Evolutionary conservation across 768 basidiomycete species (phyloP).

Genomic region (Hydnomerulius pinastri): DNA sequence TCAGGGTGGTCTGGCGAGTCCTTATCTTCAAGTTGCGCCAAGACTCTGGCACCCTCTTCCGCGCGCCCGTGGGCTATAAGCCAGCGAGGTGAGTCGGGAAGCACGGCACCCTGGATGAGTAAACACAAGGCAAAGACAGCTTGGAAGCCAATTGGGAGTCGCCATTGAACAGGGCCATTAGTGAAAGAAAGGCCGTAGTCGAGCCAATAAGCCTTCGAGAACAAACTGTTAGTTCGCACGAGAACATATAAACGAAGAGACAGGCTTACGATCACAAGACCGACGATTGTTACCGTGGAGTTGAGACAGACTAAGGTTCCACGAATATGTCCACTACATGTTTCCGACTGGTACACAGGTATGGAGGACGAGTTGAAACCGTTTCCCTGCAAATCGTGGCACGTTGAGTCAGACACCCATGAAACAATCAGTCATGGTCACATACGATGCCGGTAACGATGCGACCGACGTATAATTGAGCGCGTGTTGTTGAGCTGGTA

Average conservation of each 20-base stretch:
- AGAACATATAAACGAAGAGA: background rate
- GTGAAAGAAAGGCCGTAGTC: slow-evolving; percentile 44
- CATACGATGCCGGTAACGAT: slow-evolving; percentile 40
- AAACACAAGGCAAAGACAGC: slow-evolving; percentile 40
- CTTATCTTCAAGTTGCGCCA: slow-evolving; percentile 38
- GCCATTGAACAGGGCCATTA: slow-evolving; percentile 24
- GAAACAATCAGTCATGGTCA: background rate
- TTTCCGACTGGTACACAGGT: slow-evolving; percentile 43
- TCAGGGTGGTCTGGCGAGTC: slow-evolving; percentile 33
- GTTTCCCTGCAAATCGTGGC: slow-evolving; percentile 35
- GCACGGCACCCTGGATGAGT: slow-evolving; percentile 35
- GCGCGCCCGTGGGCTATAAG: slow-evolving; percentile 39
- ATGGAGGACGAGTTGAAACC: slow-evolving; percentile 45
- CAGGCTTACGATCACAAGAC: slow-evolving; percentile 40
- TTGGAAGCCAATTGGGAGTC: slow-evolving; percentile 37
- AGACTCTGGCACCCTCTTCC: slow-evolving; percentile 37
- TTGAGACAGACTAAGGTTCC: slow-evolving; percentile 40
- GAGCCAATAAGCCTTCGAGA: slow-evolving; percentile 39
- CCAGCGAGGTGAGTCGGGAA: slow-evolving; percentile 44
- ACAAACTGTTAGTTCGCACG: background rate
- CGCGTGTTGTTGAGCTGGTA: slow-evolving; percentile 40
- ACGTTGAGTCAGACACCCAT: background rate
- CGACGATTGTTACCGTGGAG: slow-evolving; percentile 40
- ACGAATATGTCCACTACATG: slow-evolving; percentile 37
- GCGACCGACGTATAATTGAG: slow-evolving; percentile 40